These are phyloP conservation scores for Pythium dissotocum DNA, from an alignment of 352 stramenopile genomes.

Conservation along the genomic window DNA sequence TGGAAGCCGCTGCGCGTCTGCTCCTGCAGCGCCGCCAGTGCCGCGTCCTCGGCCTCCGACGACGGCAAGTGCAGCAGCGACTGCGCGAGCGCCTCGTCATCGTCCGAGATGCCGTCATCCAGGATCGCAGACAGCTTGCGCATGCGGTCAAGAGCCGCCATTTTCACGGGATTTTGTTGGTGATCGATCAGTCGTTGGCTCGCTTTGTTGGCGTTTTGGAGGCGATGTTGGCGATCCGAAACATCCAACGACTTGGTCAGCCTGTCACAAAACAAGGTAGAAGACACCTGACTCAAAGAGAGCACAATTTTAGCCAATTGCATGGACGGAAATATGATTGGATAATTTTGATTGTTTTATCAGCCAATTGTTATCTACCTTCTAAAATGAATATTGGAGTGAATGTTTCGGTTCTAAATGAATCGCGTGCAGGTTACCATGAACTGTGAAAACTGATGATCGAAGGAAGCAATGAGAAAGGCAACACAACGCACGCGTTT, in stretches of 20 bases:
- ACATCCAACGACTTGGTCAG: background rate
- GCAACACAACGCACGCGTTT: background rate
- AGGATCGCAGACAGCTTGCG: conserved; percentile 81
- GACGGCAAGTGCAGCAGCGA: conserved; percentile 39
- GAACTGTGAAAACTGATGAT: background rate
- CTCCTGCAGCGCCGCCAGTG: conserved; percentile 29
- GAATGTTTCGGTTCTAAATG: background rate
- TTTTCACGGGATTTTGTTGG: background rate
- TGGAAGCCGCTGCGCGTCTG: conserved; percentile 45
- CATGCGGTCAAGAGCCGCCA: conserved; percentile 66
- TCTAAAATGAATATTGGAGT: background rate
- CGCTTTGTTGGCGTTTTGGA: background rate
- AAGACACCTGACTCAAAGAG: background rate
- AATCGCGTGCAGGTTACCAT: background rate
- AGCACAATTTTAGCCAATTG: conserved; percentile 2
- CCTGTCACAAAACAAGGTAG: background rate
- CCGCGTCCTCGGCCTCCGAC: conserved; percentile 9
- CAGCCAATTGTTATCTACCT: background rate
- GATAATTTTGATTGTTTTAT: background rate
- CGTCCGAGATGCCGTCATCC: conserved; percentile 59
- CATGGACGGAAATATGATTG: conserved; percentile 9
- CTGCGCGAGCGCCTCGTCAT: conserved; percentile 46
- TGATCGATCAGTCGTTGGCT: background rate
- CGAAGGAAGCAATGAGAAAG: background rate
- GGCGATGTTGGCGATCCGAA: conserved; percentile 1